Percentiles rank a stretch among this genome's conserved stretches.
These are phyloP conservation scores for Fusarium azukiicola DNA, from an alignment of 2,329 filamentous ascomycete species.

Conservation along the genomic window DNA sequence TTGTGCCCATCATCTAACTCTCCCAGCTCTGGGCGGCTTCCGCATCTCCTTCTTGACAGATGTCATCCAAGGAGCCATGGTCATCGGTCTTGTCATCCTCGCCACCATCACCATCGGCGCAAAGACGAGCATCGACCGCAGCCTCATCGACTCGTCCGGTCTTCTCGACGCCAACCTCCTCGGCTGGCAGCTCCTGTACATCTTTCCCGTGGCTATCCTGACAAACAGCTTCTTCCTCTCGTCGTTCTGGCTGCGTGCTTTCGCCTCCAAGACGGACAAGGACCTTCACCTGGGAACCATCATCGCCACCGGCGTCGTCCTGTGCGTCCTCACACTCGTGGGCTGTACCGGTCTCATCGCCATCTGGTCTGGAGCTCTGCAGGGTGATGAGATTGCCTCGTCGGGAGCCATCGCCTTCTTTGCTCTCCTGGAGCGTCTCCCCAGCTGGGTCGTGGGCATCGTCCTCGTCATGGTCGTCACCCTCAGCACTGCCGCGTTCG, in stretches of 20 bases:
- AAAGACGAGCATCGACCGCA: conserved; percentile 85
- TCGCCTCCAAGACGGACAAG: conserved; percentile 88
- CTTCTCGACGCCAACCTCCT: conserved; percentile 85
- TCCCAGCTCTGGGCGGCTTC: conserved; percentile 88
- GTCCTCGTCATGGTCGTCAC: conserved; percentile 90
- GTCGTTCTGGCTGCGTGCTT: conserved; percentile 91
- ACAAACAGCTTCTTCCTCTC: conserved; percentile 95
- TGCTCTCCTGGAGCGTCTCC: conserved; percentile 85
- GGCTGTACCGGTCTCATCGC: conserved; percentile 88
- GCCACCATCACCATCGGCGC: conserved; percentile 89
- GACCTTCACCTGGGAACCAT: conserved; percentile 88
- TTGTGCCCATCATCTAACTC: neutral
- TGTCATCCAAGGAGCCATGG: conserved; percentile 90
- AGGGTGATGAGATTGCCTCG: conserved; percentile 75
- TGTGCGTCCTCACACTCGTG: conserved; percentile 86
- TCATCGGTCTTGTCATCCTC: conserved; percentile 86
- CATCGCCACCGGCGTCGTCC: conserved; percentile 82
- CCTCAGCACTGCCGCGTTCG: conserved; percentile 89
- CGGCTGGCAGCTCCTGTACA: conserved; percentile 93
- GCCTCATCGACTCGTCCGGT: conserved; percentile 84
- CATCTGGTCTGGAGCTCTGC: conserved; percentile 87
- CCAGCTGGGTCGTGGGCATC: conserved; percentile 90
- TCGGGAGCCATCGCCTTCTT: conserved; percentile 87
- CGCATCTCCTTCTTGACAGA: conserved; percentile 92
- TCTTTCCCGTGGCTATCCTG: conserved; percentile 88